A percentile compares a stretch with the other conserved stretches of the same genome.
These are phyloP conservation scores for Metschnikowia koreensis DNA, from an alignment of 805 yeast species.

Conservation along the genomic window DNA sequence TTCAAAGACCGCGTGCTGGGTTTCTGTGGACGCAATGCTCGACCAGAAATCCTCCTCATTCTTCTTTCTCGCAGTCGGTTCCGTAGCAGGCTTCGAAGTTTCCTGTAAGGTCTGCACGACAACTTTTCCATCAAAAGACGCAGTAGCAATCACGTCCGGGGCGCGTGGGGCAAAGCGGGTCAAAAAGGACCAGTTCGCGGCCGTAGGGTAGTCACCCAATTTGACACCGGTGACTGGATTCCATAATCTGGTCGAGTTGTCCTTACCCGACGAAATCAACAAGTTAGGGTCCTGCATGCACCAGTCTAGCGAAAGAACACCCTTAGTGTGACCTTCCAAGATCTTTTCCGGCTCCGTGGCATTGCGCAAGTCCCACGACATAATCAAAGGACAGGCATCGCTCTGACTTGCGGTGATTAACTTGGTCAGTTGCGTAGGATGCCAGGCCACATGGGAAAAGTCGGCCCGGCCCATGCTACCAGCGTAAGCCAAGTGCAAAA, in stretches of 20 bases:
- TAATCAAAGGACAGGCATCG: conserved; percentile 74
- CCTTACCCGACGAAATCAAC: conserved; percentile 88
- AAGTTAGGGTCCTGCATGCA: conserved; percentile 76
- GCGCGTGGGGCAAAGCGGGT: conserved; percentile 81
- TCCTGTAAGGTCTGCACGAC: conserved; percentile 86
- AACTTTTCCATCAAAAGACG: conserved; percentile 84
- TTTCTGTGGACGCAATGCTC: conserved; percentile 62
- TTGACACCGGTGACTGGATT: conserved; percentile 73
- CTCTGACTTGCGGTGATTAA: conserved; percentile 84
- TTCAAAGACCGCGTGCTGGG: conserved; percentile 70
- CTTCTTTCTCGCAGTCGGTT: conserved; percentile 37
- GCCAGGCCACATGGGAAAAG: conserved; percentile 88
- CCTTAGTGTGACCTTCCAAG: conserved; percentile 79
- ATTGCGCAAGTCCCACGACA: conserved; percentile 93
- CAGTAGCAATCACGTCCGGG: conserved; percentile 87
- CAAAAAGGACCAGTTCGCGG: conserved; percentile 92
- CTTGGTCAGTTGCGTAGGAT: conserved; percentile 83
- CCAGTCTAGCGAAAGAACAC: conserved; percentile 92
- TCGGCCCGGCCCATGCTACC: conserved; percentile 60
- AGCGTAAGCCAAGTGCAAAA: conserved; percentile 74
- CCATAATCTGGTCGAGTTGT: conserved; percentile 86
- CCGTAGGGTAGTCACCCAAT: conserved; percentile 84
- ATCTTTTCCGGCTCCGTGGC: conserved; percentile 84
- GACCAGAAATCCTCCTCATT: conserved; percentile 86
- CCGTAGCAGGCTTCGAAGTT: conserved; percentile 57